phyloP scores from a whole-genome alignment of 108 stramenopile genomes.

The Parietichytrium sp. region DNA sequence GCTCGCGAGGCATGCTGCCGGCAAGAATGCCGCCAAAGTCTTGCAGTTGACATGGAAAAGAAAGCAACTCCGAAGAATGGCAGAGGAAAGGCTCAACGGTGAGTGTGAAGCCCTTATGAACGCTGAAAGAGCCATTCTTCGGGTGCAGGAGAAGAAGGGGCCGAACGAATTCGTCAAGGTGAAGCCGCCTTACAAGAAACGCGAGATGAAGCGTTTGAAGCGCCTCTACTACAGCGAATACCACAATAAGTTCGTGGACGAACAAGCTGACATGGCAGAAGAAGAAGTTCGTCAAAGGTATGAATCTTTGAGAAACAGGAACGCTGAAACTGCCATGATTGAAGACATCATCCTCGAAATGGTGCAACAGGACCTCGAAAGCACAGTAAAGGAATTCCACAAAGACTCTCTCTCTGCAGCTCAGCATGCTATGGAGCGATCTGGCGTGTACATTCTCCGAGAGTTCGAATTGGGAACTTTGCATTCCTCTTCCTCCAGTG shows the following conservation, averaged over 20 bases:
- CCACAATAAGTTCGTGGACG: not conserved
- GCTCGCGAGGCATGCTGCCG: not conserved
- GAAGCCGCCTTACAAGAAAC: no score
- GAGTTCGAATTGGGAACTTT: no score
- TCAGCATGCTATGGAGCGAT: conserved; percentile 10
- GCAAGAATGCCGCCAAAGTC: not conserved
- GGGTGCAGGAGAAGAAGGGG: no score
- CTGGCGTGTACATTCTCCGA: not conserved
- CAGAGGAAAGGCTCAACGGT: not conserved
- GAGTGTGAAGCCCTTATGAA: not conserved
- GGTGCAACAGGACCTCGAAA: not conserved
- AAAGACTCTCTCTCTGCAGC: not conserved
- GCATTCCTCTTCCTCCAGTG: not conserved
- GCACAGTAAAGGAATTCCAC: not conserved
- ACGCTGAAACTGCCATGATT: not conserved
- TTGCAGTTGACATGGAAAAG: not conserved
- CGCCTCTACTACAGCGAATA: not conserved
- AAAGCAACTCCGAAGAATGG: not conserved
- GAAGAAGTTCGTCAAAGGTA: not conserved
- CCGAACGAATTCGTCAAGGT: no score
- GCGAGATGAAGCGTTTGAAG: not conserved
- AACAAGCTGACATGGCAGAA: conserved; percentile 18
- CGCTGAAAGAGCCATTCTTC: no score
- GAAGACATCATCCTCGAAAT: not conserved
- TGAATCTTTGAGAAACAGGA: not conserved